Evolutionary conservation across 1,284 basidiomycete species (phyloP), one percentile per base, ranked within the genome.

Genomic region (Puccinia novopanici): DNA sequence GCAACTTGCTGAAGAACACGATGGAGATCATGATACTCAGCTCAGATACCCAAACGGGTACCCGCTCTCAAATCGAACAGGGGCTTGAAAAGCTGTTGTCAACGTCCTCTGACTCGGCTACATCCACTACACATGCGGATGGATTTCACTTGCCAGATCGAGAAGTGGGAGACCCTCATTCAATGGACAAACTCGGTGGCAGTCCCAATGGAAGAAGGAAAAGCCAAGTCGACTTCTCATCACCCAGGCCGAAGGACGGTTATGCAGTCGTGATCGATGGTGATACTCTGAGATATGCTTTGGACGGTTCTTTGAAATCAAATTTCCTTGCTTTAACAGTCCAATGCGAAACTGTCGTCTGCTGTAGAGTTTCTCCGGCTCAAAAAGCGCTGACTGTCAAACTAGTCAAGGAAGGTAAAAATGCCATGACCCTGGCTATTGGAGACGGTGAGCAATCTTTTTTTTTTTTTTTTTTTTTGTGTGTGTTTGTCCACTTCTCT

Each of bases 221-320:
- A 24, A 68, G 67, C 65, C 45, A 75, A 59, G 0, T 82, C 68
- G 19, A 0, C 10, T 61, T 81, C 75, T 80, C 71, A 81, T 42
- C 78, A 83, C 75, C 82, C 81, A 73, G 67, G 73, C 75, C 70
- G 9, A 50, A 71, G 71, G 83, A 84, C 45, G 90, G 91, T 13
- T 97, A 96, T 85, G 95, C 95, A 0, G 92, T 96, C 22, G 95
- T 98, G 82, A 97, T 98, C 81, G 95, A 99, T 85, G 96, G 96
- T 8, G 94, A 98, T 84, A 97, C 94, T 0, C 87, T 99, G 27
- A 89, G 91, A 24, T 90, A 93, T 86, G 94, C 95, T 0, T 88
- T 98, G 37, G 89, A 90, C 37, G 88, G 91, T 0, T 89, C 91
- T 42, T 87, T 98, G 82, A 96, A 95, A 85, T 88, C 89, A 1